Conservation (phyloP, 306 rosid species). For the Corylus avellana region DNA sequence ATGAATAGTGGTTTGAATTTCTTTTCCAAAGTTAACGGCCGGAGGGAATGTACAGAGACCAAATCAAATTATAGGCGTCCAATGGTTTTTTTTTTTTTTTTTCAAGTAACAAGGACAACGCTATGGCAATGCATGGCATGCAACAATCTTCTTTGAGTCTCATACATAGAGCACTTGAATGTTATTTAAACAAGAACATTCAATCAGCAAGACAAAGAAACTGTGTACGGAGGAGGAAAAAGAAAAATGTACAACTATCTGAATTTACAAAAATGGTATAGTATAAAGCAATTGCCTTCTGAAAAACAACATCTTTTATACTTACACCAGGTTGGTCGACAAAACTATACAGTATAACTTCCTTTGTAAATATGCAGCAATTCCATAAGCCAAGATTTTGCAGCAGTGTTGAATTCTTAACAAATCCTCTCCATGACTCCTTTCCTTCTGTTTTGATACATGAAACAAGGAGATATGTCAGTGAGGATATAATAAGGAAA, state of each 20-base stretch:
- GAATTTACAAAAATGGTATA: constrained; percentile 17
- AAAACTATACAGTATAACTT: constrained; percentile 2
- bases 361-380: not conserved
- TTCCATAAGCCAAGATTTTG: constrained; percentile 1
- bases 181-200: not conserved
- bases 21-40: too few relatives aligned
- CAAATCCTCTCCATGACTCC: not conserved
- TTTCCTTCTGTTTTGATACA: not conserved
- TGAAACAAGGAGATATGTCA: not conserved
- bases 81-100: too few relatives aligned
- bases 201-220: not conserved
- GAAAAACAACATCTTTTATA: constrained; percentile 11
- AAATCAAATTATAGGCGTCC: too few relatives aligned
- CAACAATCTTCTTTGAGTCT: not conserved
- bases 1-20: too few relatives aligned
- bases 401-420: constrained; percentile 9
- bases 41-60: too few relatives aligned
- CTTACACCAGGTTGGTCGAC: constrained; percentile 17
- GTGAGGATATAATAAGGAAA: not conserved
- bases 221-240: not conserved
- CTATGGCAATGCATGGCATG: not conserved
- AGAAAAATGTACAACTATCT: constrained; percentile 4
- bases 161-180: not conserved
- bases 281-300: not conserved
- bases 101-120: too few relatives aligned